Percentiles rank a stretch among this genome's conserved stretches.
phyloP scores from a whole-genome alignment of 139 green algal species.

The Tetraselmis chui region DNA sequence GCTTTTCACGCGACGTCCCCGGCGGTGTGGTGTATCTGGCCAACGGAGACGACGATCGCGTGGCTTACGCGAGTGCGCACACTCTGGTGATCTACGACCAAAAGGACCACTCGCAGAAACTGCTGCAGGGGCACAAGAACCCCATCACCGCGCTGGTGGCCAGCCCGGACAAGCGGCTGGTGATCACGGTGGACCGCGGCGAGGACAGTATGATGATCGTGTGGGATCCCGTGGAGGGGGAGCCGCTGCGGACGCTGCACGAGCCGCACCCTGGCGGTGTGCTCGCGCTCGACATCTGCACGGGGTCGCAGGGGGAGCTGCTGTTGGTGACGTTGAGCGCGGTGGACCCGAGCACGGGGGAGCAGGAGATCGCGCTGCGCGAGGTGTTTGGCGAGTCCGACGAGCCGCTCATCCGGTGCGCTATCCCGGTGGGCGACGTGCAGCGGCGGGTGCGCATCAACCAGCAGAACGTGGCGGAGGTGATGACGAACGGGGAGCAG shows the following conservation, averaged over 20 bases:
- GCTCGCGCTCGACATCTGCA: constrained; percentile 47
- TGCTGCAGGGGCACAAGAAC: constrained; percentile 57
- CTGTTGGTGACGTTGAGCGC: constrained; percentile 44
- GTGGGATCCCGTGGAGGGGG: constrained; percentile 49
- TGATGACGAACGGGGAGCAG: constrained; percentile 56
- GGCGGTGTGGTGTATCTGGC: constrained; percentile 46
- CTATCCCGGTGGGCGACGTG: constrained; percentile 45
- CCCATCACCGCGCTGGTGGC: constrained; percentile 48
- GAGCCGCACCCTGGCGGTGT: constrained; percentile 44
- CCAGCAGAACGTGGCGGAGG: constrained; percentile 27
- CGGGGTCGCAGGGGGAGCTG: constrained; percentile 32
- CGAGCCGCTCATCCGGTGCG: background rate
- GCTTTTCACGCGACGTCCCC: constrained; percentile 26
- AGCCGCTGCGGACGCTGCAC: constrained; percentile 34
- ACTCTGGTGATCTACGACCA: constrained; percentile 56
- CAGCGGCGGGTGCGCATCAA: constrained; percentile 30
- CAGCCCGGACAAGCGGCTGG: constrained; percentile 35
- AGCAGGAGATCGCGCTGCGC: constrained; percentile 29
- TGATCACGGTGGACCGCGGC: constrained; percentile 62
- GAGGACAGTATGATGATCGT: constrained; percentile 54
- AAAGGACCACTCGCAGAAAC: constrained; percentile 30
- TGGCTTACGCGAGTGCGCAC: constrained; percentile 55
- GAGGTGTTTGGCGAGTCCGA: background rate
- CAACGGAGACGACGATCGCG: constrained; percentile 33
- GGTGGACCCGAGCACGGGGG: constrained; percentile 18